These are phyloP conservation scores for Hypoxylon fragiforme DNA, from an alignment of 495 filamentous ascomycete genomes.

Conservation along the genomic window DNA sequence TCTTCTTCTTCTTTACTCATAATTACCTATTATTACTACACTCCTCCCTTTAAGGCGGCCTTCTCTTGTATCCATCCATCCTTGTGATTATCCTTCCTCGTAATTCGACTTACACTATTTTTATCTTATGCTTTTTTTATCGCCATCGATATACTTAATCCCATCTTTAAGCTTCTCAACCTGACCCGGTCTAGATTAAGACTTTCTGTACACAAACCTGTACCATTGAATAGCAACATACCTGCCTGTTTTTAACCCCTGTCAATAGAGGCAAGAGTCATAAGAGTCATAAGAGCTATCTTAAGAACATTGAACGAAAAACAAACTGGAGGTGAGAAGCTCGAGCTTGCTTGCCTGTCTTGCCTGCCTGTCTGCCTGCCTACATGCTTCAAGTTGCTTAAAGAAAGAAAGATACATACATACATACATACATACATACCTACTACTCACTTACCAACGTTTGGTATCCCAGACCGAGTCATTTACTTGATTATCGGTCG, in stretches of 20 bases:
- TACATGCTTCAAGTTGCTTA: background rate
- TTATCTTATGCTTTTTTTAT: too few species aligned
- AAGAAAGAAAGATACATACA: background rate
- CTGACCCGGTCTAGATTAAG: background rate
- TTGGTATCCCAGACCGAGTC: slow-evolving; percentile 34
- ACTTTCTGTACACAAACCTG: background rate
- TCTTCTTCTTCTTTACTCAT: slow-evolving; percentile 15
- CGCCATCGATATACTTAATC: background rate
- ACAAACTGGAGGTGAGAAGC: background rate
- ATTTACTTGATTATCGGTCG: slow-evolving; percentile 41
- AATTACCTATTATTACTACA: slow-evolving; percentile 20
- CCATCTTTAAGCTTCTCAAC: background rate
- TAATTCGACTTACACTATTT: too few species aligned
- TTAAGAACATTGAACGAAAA: slow-evolving; percentile 1
- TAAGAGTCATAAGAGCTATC: background rate
- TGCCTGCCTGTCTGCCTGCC: too few species aligned
- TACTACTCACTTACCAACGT: too few species aligned
- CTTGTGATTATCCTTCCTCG: too few species aligned
- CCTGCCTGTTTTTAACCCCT: background rate
- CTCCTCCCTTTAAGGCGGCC: background rate
- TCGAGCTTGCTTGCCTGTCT: too few species aligned
- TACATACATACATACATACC: too few species aligned
- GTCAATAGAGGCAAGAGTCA: slow-evolving; percentile 6
- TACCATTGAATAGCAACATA: slow-evolving; percentile 15
- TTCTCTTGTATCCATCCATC: background rate